Evolutionary conservation across 331 rosid species (phyloP).

Genomic region (Prunus yedoensis): DNA sequence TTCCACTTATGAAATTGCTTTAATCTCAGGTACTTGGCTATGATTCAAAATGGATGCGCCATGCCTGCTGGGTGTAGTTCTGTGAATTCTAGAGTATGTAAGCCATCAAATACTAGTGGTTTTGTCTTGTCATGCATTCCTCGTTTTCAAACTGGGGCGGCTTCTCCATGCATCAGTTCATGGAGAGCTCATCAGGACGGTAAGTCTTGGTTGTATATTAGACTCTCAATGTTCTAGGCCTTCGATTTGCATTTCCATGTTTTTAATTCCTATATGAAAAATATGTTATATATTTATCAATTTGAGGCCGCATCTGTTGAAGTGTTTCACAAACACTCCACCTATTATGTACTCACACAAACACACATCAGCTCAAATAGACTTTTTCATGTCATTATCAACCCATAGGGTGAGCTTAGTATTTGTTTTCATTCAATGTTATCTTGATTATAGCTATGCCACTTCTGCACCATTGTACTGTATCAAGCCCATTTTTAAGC

Average conservation of each 20-base stretch:
- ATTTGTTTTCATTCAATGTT: constrained; percentile 10
- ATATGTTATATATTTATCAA: too few relatives aligned
- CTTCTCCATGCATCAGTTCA: constrained; percentile 35
- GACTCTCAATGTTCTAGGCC: constrained; percentile 1
- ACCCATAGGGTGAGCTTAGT: neutral
- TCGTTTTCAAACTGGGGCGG: constrained; percentile 34
- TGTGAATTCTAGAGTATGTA: constrained; percentile 34
- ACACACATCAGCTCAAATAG: neutral
- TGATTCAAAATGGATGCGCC: constrained; percentile 56
- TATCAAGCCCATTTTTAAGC: constrained; percentile 48
- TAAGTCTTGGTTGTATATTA: constrained; percentile 34
- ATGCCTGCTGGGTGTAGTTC: constrained; percentile 43
- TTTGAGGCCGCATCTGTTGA: neutral
- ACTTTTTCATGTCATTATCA: neutral
- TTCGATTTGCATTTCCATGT: neutral
- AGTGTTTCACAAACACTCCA: neutral
- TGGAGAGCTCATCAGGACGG: constrained; percentile 36
- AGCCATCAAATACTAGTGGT: constrained; percentile 16
- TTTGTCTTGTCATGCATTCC: constrained; percentile 34
- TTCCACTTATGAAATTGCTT: neutral
- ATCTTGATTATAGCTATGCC: constrained; percentile 39
- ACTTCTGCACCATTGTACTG: constrained; percentile 46
- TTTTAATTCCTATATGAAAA: neutral
- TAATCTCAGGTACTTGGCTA: constrained; percentile 43
- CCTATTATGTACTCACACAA: neutral